Conservation (phyloP, 345 rosid species). For the Lagerstroemia speciosa region DNA sequence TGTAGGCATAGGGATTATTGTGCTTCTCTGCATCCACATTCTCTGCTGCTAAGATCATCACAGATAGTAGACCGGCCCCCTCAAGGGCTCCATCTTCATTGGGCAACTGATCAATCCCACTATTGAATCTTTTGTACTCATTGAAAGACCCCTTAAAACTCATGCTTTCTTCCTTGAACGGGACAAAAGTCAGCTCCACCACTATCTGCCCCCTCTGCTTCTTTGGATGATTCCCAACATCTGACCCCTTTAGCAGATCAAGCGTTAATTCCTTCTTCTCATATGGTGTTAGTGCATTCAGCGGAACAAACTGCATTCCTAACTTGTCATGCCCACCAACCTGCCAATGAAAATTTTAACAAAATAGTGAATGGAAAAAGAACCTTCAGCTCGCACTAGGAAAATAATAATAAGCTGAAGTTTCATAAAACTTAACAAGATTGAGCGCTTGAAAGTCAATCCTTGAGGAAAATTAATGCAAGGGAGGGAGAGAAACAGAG, state of each 20-base stretch:
- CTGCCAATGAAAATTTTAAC: background rate
- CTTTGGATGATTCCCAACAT: conserved; percentile 25
- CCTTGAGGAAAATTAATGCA: too few relatives aligned
- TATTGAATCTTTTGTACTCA: conserved; percentile 7
- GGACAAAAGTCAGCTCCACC: conserved; percentile 31
- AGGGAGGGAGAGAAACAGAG: too few relatives aligned
- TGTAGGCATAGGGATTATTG: conserved; percentile 35
- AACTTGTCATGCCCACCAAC: conserved; percentile 40
- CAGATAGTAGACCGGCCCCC: conserved; percentile 32
- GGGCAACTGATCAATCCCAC: conserved; percentile 6
- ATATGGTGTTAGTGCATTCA: conserved; percentile 21
- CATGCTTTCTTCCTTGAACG: conserved; percentile 34
- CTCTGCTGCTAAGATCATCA: conserved; percentile 31
- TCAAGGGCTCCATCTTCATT: conserved; percentile 3
- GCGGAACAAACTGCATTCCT: conserved; percentile 42
- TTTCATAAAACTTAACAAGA: too few relatives aligned
- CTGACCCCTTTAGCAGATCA: conserved; percentile 29
- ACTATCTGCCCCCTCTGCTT: conserved; percentile 34
- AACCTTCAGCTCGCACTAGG: too few relatives aligned
- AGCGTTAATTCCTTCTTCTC: conserved; percentile 27
- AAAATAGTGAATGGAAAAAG: too few relatives aligned
- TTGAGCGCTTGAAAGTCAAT: too few relatives aligned
- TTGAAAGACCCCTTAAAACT: conserved; percentile 17
- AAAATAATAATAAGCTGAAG: too few relatives aligned
- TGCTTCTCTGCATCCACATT: conserved; percentile 44